Base-by-base conservation (phyloP, 83 land plant genomes). In the Larix sibirica region DNA sequence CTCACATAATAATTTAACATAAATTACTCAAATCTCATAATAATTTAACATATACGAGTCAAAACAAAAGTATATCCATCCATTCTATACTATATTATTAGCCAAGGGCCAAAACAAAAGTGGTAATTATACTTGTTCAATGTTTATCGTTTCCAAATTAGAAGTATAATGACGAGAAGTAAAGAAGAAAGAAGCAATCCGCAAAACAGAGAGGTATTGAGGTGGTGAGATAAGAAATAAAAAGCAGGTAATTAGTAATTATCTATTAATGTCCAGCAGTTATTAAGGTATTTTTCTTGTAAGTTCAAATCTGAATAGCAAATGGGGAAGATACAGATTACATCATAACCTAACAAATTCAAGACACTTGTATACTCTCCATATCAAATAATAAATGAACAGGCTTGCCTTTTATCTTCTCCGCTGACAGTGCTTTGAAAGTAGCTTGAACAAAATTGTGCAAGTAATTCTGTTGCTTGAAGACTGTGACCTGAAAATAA, bases 381-480 rank as follows among this genome's bases (percentile, higher is more conserved):
- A 80, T 65, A 36, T 33, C 28, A 42, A 36, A 63, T 31, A 58
- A 31, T 26, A 33, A 38, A 50, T 40, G 64, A 80, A 66, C 23
- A 17, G 26, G 31, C 65, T 59, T 59, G 92, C 99, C 99, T 91
- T 90, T 95, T 58, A 96, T 96, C 84, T 95, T 96, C 33, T 90
- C 94, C 38, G 81, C 86, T 63, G 92, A 69, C 31, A 96, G 95
- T 20, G 99, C 99, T 90, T 90, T 80, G 83, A 98, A 96, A 74
- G 99, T 93, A 66, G 99, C 90, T 80, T 98, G 99, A 83, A 98
- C 99, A 87, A 98, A 98, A 83, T 96, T 98, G 6, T 95, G 85
- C 83, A 98, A 84, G 89, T 98, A 98, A 79, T 95, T 75, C 31
- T 92, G 91, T 80, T 98, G 97, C 83, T 81, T 61, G 84, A 98